Conservation (phyloP, 1,284 basidiomycete genomes). For the Rhodotorula sp. region DNA sequence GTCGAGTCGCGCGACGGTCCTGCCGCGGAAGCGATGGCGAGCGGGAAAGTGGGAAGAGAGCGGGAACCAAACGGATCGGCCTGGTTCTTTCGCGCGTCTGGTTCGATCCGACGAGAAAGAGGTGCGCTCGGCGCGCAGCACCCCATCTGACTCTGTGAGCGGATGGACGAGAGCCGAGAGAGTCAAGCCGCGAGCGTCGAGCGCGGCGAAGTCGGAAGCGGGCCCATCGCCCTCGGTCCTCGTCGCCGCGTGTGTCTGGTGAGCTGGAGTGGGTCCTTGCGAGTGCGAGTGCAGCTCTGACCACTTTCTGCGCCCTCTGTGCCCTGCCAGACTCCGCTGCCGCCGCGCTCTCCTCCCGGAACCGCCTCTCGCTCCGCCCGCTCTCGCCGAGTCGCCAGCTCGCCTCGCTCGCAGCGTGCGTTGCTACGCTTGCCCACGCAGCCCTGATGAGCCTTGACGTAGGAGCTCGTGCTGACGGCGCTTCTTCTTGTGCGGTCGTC, state of each 20-base stretch:
- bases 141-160: background rate
- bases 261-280: fast-evolving
- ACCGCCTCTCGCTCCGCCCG: background rate
- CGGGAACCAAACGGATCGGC: too few species aligned
- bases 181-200: background rate
- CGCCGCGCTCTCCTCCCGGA: background rate
- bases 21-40: too few species aligned
- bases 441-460: too few species aligned
- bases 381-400: background rate
- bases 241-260: background rate
- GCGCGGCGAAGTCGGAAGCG: background rate
- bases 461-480: too few species aligned
- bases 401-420: background rate
- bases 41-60: too few species aligned
- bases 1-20: too few species aligned
- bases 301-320: background rate
- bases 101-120: too few species aligned
- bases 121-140: background rate
- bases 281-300: background rate
- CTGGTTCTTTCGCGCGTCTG: too few species aligned
- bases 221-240: background rate
- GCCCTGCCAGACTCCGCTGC: background rate
- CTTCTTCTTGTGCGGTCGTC: background rate
- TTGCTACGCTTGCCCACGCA: background rate
- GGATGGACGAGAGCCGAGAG: background rate